phyloP scores from a whole-genome alignment of 2,329 filamentous ascomycete genomes.

The Sarocladium brachiariae region DNA sequence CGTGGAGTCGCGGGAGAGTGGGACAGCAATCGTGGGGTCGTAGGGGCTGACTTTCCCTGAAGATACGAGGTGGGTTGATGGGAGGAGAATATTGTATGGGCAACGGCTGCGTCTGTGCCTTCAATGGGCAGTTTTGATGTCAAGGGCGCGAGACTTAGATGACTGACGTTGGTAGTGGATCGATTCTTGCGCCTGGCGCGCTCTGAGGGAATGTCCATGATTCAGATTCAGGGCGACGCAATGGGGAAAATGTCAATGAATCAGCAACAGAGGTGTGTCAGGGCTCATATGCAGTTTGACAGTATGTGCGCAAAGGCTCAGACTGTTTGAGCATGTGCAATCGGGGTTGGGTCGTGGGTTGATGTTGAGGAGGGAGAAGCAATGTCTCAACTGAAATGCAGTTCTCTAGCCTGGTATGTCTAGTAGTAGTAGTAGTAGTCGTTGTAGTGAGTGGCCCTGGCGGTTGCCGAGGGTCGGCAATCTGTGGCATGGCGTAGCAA shows the following conservation, averaged over 20 bases:
- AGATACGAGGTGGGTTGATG: slow-evolving; percentile 43
- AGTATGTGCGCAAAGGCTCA: too few relatives aligned
- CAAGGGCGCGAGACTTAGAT: slow-evolving; percentile 57
- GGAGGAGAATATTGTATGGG: slow-evolving; percentile 16
- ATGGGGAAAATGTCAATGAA: neutral
- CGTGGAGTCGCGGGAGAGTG: slow-evolving; percentile 46
- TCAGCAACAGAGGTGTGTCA: too few relatives aligned
- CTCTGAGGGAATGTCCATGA: slow-evolving; percentile 54
- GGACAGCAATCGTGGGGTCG: slow-evolving; percentile 56
- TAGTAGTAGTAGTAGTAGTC: too few relatives aligned
- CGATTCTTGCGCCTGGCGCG: slow-evolving; percentile 51
- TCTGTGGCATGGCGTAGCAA: neutral
- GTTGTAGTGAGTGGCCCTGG: neutral
- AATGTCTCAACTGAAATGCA: too few relatives aligned
- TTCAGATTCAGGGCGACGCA: slow-evolving; percentile 12
- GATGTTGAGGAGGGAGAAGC: neutral
- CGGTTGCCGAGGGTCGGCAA: slow-evolving; percentile 9
- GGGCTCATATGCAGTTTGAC: too few relatives aligned
- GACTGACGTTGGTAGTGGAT: slow-evolving; percentile 52
- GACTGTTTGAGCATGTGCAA: too few relatives aligned
- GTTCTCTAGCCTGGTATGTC: too few relatives aligned
- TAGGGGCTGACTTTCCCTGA: slow-evolving; percentile 55
- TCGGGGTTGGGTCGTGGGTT: too few relatives aligned
- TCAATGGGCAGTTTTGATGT: slow-evolving; percentile 54
- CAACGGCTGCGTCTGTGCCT: slow-evolving; percentile 34